Base-by-base conservation (phyloP, 78 protist genomes). In the Tieghemostelium lacteum region DNA sequence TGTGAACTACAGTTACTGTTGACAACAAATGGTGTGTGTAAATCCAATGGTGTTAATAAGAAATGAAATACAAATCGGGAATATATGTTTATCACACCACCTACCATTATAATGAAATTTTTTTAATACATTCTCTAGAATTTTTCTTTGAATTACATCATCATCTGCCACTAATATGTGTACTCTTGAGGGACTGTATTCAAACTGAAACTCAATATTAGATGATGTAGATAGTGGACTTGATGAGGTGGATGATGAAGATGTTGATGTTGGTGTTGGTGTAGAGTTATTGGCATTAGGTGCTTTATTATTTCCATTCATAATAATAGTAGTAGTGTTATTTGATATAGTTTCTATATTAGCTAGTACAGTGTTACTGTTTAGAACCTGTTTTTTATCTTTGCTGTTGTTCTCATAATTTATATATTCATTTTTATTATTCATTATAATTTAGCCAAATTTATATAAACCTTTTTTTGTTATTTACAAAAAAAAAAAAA, bases 91-190 rank as follows among this genome's bases (percentile, higher is more conserved):
- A 16, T 4, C 19, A 33, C 14, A 26, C 14, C 39, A n/a, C 12
- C 24, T 73, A 73, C 83, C 83, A 57, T 73, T 73, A 39, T 73
- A 73, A 2, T 57, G 50, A 73, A 73, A 52, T 16, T 73, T 73
- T 17, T 52, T 57, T 34, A 73, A 58, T 57, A 73, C 52, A 57
- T 73, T 73, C 22, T 73, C 54, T 57, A 73, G 57, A 57, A 73
- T 37, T 40, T 57, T 73, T 73, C 83, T 73, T 73, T 73, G 83
- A n/a, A 57, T 33, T 42, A 33, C 54, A 26, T 73, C 83, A 58
- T 73, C 83, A 37, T 73, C 83, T 33, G 37, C 83, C 8, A 73
- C 83, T 14, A 73, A 57, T 42, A 73, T 73, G 1, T 45, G 26
- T 20, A 73, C 67, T 37, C 36, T 73, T 16, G 83, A 73, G 24